phyloP scores from a whole-genome alignment of 2,329 filamentous ascomycete genomes.

The Cytospora paraplurivora region DNA sequence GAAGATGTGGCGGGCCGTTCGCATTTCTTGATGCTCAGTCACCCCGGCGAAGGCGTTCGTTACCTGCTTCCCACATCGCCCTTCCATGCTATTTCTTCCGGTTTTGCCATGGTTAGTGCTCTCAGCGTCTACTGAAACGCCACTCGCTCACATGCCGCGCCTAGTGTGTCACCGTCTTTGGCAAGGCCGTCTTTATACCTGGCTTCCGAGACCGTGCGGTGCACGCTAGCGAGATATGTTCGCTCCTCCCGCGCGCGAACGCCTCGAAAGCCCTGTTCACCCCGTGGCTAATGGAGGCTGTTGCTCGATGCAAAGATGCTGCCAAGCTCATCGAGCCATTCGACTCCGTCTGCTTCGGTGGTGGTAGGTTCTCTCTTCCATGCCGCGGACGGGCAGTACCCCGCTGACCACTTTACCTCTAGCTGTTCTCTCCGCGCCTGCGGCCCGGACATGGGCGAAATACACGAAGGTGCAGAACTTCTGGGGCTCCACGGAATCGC shows the following conservation, averaged over 20 bases:
- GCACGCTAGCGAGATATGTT: slow-evolving; percentile 24
- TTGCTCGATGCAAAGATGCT: slow-evolving; percentile 30
- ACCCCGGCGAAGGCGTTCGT: slow-evolving; percentile 27
- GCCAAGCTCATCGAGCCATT: slow-evolving; percentile 30
- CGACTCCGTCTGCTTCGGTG: slow-evolving; percentile 29
- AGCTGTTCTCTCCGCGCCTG: slow-evolving; percentile 29
- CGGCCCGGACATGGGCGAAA: slow-evolving; percentile 28
- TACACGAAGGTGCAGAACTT: slow-evolving; percentile 29
- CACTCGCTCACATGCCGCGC: not conserved
- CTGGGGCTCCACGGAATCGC: slow-evolving; percentile 30
- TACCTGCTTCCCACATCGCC: slow-evolving; percentile 29
- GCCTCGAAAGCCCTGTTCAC: slow-evolving; percentile 28
- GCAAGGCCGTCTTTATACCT: slow-evolving; percentile 29
- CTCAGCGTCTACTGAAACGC: not conserved
- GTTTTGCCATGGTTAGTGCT: slow-evolving; percentile 22
- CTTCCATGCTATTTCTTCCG: slow-evolving; percentile 30
- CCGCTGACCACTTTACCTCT: slow-evolving; percentile 2
- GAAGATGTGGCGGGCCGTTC: slow-evolving; percentile 28
- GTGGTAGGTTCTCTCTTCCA: slow-evolving; percentile 28
- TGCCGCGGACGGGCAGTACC: not conserved
- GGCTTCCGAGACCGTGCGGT: slow-evolving; percentile 31
- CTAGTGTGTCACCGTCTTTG: slow-evolving; percentile 27
- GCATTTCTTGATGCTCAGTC: slow-evolving; percentile 21
- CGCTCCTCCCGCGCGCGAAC: slow-evolving; percentile 26
- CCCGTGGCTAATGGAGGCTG: slow-evolving; percentile 32